phyloP scores from a whole-genome alignment of 1,284 basidiomycete species.

The Lignosus rhinocerotis region DNA sequence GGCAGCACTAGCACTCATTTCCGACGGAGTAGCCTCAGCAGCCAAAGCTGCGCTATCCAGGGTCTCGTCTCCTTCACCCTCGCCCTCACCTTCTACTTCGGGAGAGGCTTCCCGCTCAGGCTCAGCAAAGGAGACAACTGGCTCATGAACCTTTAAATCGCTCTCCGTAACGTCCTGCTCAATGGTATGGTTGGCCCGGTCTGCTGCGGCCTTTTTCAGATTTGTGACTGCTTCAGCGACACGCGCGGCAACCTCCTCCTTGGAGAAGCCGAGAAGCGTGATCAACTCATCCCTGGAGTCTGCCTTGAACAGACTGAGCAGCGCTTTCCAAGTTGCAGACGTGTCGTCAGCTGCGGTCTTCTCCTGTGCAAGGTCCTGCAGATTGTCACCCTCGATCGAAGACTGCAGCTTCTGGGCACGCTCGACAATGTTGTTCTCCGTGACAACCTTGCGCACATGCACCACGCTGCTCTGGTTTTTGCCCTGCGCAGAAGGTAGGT shows the following conservation, averaged over 20 bases:
- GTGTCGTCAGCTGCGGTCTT: slow-evolving; percentile 45
- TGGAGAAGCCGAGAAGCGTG: slow-evolving; percentile 90
- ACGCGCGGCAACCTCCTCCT: slow-evolving; percentile 78
- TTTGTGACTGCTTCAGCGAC: slow-evolving; percentile 83
- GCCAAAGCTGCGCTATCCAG: slow-evolving; percentile 41
- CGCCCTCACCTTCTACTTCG: slow-evolving; percentile 41
- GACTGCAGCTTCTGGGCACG: slow-evolving; percentile 74
- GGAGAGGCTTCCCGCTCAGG: slow-evolving; percentile 48
- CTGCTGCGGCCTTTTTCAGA: slow-evolving; percentile 51
- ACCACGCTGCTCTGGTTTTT: slow-evolving; percentile 80
- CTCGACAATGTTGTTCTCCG: slow-evolving; percentile 77
- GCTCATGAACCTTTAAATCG: slow-evolving; percentile 53
- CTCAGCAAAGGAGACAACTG: slow-evolving; percentile 79
- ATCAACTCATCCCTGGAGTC: slow-evolving; percentile 91
- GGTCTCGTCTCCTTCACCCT: slow-evolving; percentile 47
- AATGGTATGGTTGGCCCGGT: slow-evolving; percentile 26
- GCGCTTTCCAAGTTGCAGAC: slow-evolving; percentile 83
- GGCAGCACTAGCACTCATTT: slow-evolving; percentile 61
- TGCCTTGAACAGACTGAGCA: slow-evolving; percentile 87
- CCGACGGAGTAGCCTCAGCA: slow-evolving; percentile 67
- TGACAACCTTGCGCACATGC: slow-evolving; percentile 76
- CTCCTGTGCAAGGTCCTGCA: slow-evolving; percentile 70
- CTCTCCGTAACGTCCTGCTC: slow-evolving; percentile 43
- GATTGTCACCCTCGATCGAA: slow-evolving; percentile 63
- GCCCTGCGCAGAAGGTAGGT: slow-evolving; percentile 70